Evolutionary conservation across 1,284 basidiomycete species (phyloP), one percentile per base, ranked within the genome.

Genomic region (Naganishia liquefaciens): DNA sequence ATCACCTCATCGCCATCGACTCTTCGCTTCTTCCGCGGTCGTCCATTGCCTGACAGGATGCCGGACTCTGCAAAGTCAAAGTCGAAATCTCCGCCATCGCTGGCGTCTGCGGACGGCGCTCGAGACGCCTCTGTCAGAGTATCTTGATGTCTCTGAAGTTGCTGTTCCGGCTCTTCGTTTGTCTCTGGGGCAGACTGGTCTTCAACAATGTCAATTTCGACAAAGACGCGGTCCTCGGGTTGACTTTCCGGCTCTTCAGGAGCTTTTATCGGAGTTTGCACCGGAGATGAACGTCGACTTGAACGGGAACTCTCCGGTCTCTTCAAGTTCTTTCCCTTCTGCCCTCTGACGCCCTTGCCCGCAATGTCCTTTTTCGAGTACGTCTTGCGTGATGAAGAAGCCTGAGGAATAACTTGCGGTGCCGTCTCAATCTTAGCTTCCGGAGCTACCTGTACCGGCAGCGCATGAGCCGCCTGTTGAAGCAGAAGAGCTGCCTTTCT

Each of bases 1-100:
- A 10, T 46, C 37, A 28, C 42, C 28, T 28, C 19, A 7, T 33
- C 15, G 5, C 21, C 39, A n/a, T 64, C 63, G 9, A 65, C 43
- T 49, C 60, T 27, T 30, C 66, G 30, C 25, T 54, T 64, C 63
- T 68, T 65, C 30, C 62, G 50, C 53, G 66, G 66, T 23, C 63
- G 21, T 11, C 58, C 66, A 21, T n/a, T 52, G 1, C 62, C 6
- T 0, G 50, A 33, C 6, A 54, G 68, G 27, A 63, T 63, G 7
- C 63, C 40, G 33, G 74, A 17, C 21, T 72, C 74, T 21, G 69
- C 68, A 11, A 76, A 51, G 9, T 62, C 65, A 70, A 68, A 19
- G n/a, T 52, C 52, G 74, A 76, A 17, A 43, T 68, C 3, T 71
- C 71, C 10, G 64, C 64, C 43, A 42, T 63, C 64, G 10, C 57